These are phyloP conservation scores for Euphorbia tirucalli DNA, from an alignment of 345 rosid genomes.

Conservation along the genomic window DNA sequence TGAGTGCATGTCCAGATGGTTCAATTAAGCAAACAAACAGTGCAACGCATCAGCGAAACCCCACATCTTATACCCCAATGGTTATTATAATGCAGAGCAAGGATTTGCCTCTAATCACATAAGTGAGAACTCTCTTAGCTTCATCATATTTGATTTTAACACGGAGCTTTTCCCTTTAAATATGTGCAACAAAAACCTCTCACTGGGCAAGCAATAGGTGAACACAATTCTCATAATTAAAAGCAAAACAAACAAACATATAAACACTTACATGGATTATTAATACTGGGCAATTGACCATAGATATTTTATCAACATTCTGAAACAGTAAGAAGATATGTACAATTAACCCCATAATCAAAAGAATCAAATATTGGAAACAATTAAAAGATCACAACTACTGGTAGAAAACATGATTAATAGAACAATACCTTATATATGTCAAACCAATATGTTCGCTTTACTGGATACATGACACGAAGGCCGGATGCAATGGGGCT, in stretches of 20 bases:
- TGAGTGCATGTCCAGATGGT: too few relatives aligned
- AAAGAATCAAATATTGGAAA: background rate
- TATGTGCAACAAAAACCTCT: too few relatives aligned
- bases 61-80: too few relatives aligned
- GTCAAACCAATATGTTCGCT: slow-evolving; percentile 91
- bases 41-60: too few relatives aligned
- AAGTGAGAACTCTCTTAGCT: too few relatives aligned
- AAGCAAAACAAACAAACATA: background rate
- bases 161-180: too few relatives aligned
- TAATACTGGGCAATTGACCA: slow-evolving; percentile 74
- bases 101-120: too few relatives aligned
- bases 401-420: background rate
- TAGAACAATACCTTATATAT: slow-evolving; percentile 62
- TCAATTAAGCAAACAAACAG: too few relatives aligned
- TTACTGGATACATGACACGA: slow-evolving; percentile 90
- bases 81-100: too few relatives aligned
- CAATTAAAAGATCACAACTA: too few relatives aligned
- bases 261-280: slow-evolving; percentile 83
- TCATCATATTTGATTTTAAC: too few relatives aligned
- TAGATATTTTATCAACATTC: slow-evolving; percentile 84
- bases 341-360: slow-evolving; percentile 18
- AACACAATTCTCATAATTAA: background rate
- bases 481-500: slow-evolving; percentile 90
- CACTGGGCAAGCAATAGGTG: too few relatives aligned
- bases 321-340: slow-evolving; percentile 35